Evolutionary conservation across 2,329 filamentous ascomycete species (phyloP).

Genomic region (Grosmannia huntii): DNA sequence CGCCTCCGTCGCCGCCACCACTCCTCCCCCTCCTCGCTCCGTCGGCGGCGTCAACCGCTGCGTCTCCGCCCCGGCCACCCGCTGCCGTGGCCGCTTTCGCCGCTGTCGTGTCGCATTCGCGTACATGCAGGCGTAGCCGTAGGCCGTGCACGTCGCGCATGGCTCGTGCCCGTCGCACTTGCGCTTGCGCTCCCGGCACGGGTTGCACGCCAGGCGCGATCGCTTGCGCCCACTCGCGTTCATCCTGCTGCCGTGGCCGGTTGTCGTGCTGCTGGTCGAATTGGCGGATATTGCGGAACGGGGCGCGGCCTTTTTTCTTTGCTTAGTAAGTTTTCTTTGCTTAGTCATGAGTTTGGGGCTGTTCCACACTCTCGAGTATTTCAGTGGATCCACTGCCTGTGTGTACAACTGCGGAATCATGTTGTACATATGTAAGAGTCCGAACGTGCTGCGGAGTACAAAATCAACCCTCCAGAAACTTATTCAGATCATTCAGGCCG

Average conservation of each 20-base stretch:
- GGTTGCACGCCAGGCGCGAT: not conserved
- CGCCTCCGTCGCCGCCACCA: not conserved
- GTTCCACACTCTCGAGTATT: no score
- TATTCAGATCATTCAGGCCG: no score
- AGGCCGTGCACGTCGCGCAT: not conserved
- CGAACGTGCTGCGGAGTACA: no score
- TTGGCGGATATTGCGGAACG: not conserved
- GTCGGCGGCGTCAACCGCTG: not conserved
- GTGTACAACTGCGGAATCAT: no score
- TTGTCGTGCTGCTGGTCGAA: no score
- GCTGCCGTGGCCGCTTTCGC: not conserved
- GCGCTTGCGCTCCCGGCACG: conserved; percentile 3
- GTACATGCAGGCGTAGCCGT: not conserved
- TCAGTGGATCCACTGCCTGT: no score
- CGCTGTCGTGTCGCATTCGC: not conserved
- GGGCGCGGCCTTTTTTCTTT: no score
- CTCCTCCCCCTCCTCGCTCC: not conserved
- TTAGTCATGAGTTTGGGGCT: no score
- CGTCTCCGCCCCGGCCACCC: not conserved
- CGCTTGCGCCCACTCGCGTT: not conserved
- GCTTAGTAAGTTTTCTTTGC: no score
- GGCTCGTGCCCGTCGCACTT: conserved; percentile 1
- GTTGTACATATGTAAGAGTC: no score
- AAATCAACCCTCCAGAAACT: no score
- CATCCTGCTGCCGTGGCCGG: not conserved